Percentiles rank a stretch among this genome's conserved stretches.
Evolutionary conservation across 257 asterid species (phyloP).

Genomic region (Mitragyna speciosa): DNA sequence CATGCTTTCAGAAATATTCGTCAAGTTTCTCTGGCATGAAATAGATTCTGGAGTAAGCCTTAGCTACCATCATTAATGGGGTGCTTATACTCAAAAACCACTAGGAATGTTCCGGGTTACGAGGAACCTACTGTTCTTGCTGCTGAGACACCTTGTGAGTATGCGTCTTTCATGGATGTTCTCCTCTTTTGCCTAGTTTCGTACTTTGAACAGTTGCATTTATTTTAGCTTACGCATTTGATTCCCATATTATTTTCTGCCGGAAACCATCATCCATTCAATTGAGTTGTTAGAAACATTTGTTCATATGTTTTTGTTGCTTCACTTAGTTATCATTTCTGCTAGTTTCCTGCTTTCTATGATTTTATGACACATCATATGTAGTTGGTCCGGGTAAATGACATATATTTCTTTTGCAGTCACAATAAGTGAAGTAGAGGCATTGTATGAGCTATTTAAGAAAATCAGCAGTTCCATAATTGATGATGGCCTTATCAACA

Average conservation of each 20-base stretch:
- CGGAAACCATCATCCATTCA: too few relatives aligned
- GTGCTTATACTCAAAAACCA: constrained; percentile 58
- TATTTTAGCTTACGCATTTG: neutral
- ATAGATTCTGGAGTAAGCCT: constrained; percentile 21
- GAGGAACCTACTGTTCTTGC: constrained; percentile 85
- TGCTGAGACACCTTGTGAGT: constrained; percentile 91
- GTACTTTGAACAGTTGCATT: neutral
- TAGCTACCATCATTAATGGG: constrained; percentile 53
- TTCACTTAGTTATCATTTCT: neutral
- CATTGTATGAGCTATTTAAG: constrained; percentile 69
- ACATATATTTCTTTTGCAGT: constrained; percentile 41
- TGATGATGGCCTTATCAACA: constrained; percentile 88
- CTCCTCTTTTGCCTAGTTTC: neutral
- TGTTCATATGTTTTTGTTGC: neutral
- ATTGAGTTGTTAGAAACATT: too few relatives aligned
- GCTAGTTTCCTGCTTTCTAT: neutral
- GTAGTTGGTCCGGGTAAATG: neutral
- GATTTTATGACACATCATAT: neutral
- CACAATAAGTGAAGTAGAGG: constrained; percentile 87
- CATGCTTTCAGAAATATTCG: constrained; percentile 5
- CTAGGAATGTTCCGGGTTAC: constrained; percentile 54
- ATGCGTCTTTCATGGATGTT: constrained; percentile 12
- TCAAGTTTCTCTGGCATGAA: constrained; percentile 29
- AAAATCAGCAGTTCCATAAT: constrained; percentile 79
- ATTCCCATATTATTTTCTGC: neutral